These are phyloP conservation scores for Homolaphlyctis polyrhiza DNA, from an alignment of 371 early-diverging fungal species.

Conservation along the genomic window DNA sequence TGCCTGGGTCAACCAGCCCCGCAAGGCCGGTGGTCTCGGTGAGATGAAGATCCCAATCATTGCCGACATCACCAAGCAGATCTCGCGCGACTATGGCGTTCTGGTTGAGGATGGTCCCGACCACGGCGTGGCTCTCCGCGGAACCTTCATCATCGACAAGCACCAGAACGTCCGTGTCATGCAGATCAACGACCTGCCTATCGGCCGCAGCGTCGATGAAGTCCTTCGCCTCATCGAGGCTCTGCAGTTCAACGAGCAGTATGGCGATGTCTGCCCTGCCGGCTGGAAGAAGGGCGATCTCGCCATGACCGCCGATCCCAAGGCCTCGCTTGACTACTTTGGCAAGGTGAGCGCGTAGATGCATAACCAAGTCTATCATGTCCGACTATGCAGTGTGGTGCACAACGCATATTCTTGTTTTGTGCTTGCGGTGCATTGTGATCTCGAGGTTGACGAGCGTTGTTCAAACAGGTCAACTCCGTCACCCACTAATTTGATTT, in stretches of 20 bases:
- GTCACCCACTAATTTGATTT: no score
- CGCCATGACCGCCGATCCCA: conserved; percentile 55
- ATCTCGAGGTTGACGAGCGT: no score
- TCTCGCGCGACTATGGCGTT: conserved; percentile 78
- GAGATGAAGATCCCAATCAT: conserved; percentile 75
- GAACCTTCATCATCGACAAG: conserved; percentile 83
- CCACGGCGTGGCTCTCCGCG: conserved; percentile 37
- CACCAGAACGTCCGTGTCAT: conserved; percentile 39
- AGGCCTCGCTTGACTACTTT: conserved; percentile 85
- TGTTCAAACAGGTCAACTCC: no score
- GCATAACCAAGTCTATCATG: no score
- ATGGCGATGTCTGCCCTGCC: conserved; percentile 85
- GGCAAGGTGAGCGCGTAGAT: background rate
- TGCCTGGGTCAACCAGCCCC: conserved; percentile 63
- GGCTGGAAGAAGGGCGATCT: conserved; percentile 78
- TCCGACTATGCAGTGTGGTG: no score
- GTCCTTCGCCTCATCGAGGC: conserved; percentile 90
- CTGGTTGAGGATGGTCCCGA: conserved; percentile 57
- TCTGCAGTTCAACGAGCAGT: conserved; percentile 80
- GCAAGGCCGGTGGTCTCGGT: conserved; percentile 87
- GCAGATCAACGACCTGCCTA: conserved; percentile 67
- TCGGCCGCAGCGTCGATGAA: conserved; percentile 95
- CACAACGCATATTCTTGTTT: background rate
- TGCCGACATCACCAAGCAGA: conserved; percentile 75
- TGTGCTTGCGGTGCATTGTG: no score